Percentiles rank a stretch among this genome's conserved stretches.
Conservation (phyloP, 2,329 filamentous ascomycete genomes). For the Aspergillus eucalypticola region DNA sequence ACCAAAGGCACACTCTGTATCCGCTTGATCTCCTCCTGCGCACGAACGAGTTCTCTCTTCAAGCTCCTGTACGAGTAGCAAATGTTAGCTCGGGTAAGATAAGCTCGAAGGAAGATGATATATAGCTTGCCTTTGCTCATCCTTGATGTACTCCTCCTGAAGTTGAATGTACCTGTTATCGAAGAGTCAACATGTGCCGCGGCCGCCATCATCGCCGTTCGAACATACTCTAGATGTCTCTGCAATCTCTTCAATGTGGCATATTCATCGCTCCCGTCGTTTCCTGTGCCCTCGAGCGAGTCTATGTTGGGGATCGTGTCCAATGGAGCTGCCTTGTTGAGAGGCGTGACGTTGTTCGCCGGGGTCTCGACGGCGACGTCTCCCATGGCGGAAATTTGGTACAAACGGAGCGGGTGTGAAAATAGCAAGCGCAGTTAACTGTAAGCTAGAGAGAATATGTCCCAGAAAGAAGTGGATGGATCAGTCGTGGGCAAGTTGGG, state of each 20-base stretch:
- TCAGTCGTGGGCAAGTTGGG: not conserved
- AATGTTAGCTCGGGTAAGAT: conserved; percentile 16
- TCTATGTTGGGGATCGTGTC: conserved; percentile 85
- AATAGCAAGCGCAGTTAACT: not conserved
- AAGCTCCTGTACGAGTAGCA: conserved; percentile 64
- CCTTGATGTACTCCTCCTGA: conserved; percentile 99
- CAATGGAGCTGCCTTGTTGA: conserved; percentile 76
- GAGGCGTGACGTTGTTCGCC: conserved; percentile 69
- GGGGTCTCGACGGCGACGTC: conserved; percentile 84
- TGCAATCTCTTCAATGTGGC: conserved; percentile 94
- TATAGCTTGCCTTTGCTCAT: conserved; percentile 78
- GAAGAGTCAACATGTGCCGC: conserved; percentile 20
- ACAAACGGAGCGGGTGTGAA: not conserved
- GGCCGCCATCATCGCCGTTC: not conserved
- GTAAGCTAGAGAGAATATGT: not conserved
- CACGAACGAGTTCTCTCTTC: conserved; percentile 94
- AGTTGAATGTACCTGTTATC: conserved; percentile 79
- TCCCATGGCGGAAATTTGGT: conserved; percentile 62
- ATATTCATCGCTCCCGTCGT: conserved; percentile 88
- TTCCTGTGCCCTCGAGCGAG: conserved; percentile 78
- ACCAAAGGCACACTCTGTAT: conserved; percentile 98
- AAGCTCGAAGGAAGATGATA: not conserved
- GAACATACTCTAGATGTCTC: conserved; percentile 81
- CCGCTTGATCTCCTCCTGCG: conserved; percentile 98
- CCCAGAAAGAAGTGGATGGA: not conserved